Evolutionary conservation across 208 protist genomes (phyloP), one percentile per base, ranked within the genome.

Genomic region (Crithidia thermophila): DNA sequence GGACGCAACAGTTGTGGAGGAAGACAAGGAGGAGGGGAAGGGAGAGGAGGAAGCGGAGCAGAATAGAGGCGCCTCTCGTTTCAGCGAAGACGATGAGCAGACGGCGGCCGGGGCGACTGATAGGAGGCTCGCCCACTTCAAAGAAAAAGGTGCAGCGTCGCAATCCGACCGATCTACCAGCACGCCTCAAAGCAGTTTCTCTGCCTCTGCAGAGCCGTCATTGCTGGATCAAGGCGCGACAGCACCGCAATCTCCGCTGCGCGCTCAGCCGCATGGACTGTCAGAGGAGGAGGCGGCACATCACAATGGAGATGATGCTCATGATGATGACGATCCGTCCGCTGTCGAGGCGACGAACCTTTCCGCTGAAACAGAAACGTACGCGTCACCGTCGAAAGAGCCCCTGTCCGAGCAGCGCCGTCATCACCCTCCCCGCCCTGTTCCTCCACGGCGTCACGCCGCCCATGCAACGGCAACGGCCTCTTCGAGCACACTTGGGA

Each of bases 361-460:
- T 14, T 51, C 43, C 3, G 43, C 58, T 27, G 11, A 14, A 1
- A 53, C 45, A 1, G 25, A 20, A 21, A 28, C 30, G 14, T 64
- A 53, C 43, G 58, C 13, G 4, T 49, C 58, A 43, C 43, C 58
- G 0, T 10, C 16, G 4, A 47, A 21, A 42, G 58, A 53, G 8
- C n/a, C 42, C 18, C 4, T n/a, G 4, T 0, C 5, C 11, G 42
- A 51, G n/a, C 57, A 23, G 1, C 21, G 40, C 14, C 14, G 11
- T 14, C 57, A 47, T 3, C 20, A 28, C 3, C 2, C 27, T 11
- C 9, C 21, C 16, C 59, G 50, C 11, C n/a, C 6, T 4, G 6
- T 18, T 20, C 40, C 58, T 18, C 42, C 34, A 18, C 59, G 25
- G 5, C 59, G 59, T 4, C 67, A 74, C 52, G 43, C n/a, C 6